These are phyloP conservation scores for Rosa multiflora DNA, from an alignment of 306 rosid species.

Conservation along the genomic window DNA sequence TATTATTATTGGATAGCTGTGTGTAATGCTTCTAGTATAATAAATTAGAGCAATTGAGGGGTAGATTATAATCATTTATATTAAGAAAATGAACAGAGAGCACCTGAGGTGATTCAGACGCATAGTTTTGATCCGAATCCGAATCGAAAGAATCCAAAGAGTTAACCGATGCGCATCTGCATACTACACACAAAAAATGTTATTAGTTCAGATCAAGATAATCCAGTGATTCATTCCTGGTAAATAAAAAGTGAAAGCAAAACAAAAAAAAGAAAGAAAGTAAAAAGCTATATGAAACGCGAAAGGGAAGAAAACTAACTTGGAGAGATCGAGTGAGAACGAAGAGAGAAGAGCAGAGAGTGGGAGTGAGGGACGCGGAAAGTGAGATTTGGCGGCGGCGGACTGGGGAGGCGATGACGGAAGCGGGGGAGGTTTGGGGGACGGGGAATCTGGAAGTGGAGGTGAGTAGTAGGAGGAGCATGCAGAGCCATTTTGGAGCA, in stretches of 20 bases:
- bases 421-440: constrained; percentile 15
- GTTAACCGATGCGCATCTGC: constrained; percentile 32
- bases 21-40: background rate
- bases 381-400: background rate
- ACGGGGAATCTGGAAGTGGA: constrained; percentile 13
- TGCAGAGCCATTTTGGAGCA: constrained; percentile 18
- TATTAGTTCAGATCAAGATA: constrained; percentile 4
- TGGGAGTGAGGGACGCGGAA: constrained; percentile 8
- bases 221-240: background rate
- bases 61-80: background rate
- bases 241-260: background rate
- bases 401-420: constrained; percentile 1
- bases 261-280: background rate
- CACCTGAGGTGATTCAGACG: constrained; percentile 40
- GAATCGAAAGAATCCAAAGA: constrained; percentile 32
- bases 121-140: constrained; percentile 35
- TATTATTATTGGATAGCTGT: background rate
- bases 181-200: background rate
- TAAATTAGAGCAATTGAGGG: background rate
- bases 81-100: background rate
- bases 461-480: background rate
- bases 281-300: background rate
- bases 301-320: constrained; percentile 4
- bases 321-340: constrained; percentile 3
- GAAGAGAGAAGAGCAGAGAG: constrained; percentile 11